Conservation (phyloP, 2,329 filamentous ascomycete species). For the Trichocomaceae sp. region DNA sequence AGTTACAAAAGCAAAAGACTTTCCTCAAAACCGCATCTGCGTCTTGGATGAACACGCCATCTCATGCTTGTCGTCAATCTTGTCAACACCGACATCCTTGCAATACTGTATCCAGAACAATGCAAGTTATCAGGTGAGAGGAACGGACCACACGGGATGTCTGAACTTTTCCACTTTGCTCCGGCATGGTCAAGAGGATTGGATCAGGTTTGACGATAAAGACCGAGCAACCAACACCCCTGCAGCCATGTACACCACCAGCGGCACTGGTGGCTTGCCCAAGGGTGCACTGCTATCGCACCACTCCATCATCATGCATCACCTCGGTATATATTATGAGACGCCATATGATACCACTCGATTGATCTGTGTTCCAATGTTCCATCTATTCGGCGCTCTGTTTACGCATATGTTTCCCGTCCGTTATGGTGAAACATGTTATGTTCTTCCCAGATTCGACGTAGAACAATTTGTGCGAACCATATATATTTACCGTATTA, state of each 20-base stretch:
- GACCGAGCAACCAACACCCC: conserved; percentile 41
- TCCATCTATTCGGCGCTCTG: conserved; percentile 47
- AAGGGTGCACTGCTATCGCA: conserved; percentile 56
- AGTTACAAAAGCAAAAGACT: conserved; percentile 1
- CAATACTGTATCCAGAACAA: background rate
- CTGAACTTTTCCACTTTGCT: conserved; percentile 32
- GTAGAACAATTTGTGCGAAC: conserved; percentile 35
- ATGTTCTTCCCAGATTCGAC: conserved; percentile 44
- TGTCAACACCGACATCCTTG: conserved; percentile 1
- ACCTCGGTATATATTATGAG: conserved; percentile 34
- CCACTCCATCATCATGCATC: conserved; percentile 51
- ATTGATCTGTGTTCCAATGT: conserved; percentile 47
- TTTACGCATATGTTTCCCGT: conserved; percentile 44
- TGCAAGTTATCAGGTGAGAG: background rate
- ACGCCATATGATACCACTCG: conserved; percentile 38
- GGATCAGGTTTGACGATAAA: conserved; percentile 41
- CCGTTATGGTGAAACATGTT: conserved; percentile 41
- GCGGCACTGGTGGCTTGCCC: conserved; percentile 55
- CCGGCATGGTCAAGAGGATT: conserved; percentile 42
- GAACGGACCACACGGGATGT: background rate
- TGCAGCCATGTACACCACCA: conserved; percentile 49
- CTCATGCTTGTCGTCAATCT: background rate
- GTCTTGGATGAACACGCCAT: conserved; percentile 13
- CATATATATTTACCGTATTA: conserved; percentile 39
- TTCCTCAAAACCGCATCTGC: conserved; percentile 12